Evolutionary conservation across 495 filamentous ascomycete species (phyloP).

Genomic region (Podospora sp.): DNA sequence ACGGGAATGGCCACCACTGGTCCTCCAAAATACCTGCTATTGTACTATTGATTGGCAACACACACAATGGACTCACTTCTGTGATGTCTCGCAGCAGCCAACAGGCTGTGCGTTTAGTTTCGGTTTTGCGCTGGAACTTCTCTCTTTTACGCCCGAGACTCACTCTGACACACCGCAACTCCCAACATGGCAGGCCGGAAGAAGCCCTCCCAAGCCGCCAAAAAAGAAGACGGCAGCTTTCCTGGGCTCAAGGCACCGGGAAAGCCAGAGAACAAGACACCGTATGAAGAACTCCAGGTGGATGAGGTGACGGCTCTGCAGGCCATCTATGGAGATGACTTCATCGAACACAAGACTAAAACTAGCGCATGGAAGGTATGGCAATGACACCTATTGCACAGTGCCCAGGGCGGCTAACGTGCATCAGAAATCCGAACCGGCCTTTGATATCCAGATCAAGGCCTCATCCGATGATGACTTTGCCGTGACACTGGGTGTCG

Average conservation of each 20-base stretch:
- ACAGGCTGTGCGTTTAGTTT: constrained; percentile 33
- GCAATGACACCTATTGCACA: background rate
- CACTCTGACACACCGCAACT: constrained; percentile 1
- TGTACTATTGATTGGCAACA: background rate
- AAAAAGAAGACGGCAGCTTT: constrained; percentile 40
- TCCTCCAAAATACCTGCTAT: background rate
- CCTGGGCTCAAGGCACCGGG: constrained; percentile 46
- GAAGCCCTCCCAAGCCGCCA: constrained; percentile 42
- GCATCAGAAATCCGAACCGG: constrained; percentile 71
- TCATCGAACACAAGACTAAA: constrained; percentile 68
- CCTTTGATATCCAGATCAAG: constrained; percentile 77
- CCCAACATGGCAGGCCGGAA: constrained; percentile 47
- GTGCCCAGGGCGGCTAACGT: constrained; percentile 11
- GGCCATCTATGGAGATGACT: constrained; percentile 94
- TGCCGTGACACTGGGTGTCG: constrained; percentile 64
- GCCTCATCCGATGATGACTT: constrained; percentile 69
- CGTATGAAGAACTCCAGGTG: constrained; percentile 82
- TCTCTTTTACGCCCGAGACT: constrained; percentile 6
- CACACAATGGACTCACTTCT: constrained; percentile 31
- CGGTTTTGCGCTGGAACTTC: background rate
- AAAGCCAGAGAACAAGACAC: constrained; percentile 47
- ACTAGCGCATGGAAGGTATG: constrained; percentile 85
- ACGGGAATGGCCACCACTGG: background rate
- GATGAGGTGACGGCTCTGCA: constrained; percentile 85
- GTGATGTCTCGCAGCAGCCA: constrained; percentile 34